A percentile compares a stretch with the other conserved stretches of the same genome.
Conservation (phyloP, 352 stramenopile species). For the Halophytophthora polymorphica region DNA sequence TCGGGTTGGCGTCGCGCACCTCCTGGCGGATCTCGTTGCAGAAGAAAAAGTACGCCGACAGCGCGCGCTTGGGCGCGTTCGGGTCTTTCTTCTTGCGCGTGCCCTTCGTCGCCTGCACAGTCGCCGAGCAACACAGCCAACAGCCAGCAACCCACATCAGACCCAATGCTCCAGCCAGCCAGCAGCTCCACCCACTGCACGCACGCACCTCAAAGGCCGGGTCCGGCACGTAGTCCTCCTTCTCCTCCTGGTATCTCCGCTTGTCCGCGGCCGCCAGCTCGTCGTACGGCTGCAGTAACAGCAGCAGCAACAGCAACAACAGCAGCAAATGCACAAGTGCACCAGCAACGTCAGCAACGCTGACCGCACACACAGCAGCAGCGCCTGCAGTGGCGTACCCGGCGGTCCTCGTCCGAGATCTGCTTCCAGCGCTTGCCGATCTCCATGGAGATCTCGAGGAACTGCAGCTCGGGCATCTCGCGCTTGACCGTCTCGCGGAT, state of each 20-base stretch:
- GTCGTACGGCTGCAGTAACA: slow-evolving; percentile 63
- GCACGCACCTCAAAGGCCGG: slow-evolving; percentile 55
- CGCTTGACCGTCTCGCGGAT: slow-evolving; percentile 88
- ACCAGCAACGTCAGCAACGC: slow-evolving; percentile 5
- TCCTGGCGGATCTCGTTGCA: slow-evolving; percentile 91
- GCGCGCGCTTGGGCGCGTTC: slow-evolving; percentile 91
- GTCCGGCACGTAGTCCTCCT: slow-evolving; percentile 88
- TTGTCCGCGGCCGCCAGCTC: slow-evolving; percentile 85
- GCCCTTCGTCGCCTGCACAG: slow-evolving; percentile 27
- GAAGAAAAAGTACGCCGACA: slow-evolving; percentile 95
- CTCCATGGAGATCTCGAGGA: slow-evolving; percentile 85
- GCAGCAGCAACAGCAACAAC: not conserved
- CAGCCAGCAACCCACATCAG: not conserved
- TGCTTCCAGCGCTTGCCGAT: slow-evolving; percentile 84
- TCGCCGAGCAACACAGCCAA: not conserved
- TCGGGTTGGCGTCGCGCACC: slow-evolving; percentile 91
- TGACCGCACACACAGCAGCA: slow-evolving; percentile 1
- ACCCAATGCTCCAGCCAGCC: not conserved
- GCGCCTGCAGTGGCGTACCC: slow-evolving; percentile 25
- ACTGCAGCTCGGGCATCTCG: slow-evolving; percentile 83
- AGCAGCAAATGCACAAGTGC: not conserved
- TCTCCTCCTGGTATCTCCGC: slow-evolving; percentile 84
- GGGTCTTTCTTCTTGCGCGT: slow-evolving; percentile 91
- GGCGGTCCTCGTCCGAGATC: slow-evolving; percentile 59
- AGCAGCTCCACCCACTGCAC: not conserved